A percentile compares a stretch with the other conserved stretches of the same genome.
phyloP scores from a whole-genome alignment of 1,284 basidiomycete species.

The Trichosporon asahii region DNA sequence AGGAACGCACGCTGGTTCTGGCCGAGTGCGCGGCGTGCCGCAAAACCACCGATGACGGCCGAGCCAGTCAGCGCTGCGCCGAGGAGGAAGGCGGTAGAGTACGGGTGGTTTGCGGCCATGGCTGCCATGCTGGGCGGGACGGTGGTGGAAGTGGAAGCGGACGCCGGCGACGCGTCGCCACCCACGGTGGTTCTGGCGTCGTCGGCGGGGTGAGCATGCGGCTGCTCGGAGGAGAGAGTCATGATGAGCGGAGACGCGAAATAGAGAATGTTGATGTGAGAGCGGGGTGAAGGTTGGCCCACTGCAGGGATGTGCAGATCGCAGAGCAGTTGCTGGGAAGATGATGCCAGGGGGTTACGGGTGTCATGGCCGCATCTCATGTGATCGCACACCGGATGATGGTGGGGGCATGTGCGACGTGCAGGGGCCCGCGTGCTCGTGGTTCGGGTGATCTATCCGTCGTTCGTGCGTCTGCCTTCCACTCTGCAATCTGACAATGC shows the following conservation, averaged over 20 bases:
- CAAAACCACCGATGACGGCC: constrained; percentile 7
- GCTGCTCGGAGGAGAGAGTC: constrained; percentile 1
- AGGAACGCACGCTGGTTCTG: neutral
- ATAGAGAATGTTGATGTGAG: constrained; percentile 6
- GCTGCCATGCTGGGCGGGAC: constrained; percentile 10
- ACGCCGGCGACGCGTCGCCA: constrained; percentile 5
- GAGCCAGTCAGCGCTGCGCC: constrained; percentile 18
- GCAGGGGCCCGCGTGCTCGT: neutral
- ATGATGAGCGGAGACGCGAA: constrained; percentile 7
- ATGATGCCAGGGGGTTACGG: neutral
- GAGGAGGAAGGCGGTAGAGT: constrained; percentile 23
- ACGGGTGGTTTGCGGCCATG: constrained; percentile 18
- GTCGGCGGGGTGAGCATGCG: constrained; percentile 2
- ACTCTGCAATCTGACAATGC: neutral
- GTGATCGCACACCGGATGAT: neutral
- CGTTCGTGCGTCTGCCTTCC: neutral
- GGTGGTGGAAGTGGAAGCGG: neutral
- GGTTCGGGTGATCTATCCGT: neutral
- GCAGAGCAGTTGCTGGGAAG: neutral
- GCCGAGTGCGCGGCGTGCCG: constrained; percentile 10
- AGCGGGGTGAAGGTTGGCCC: neutral
- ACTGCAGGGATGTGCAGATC: neutral
- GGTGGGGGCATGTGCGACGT: neutral
- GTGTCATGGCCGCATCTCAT: neutral
- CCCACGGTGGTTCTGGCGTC: neutral